Evolutionary conservation across 2,329 filamentous ascomycete species (phyloP), one percentile per base, ranked within the genome.

Genomic region (Biscogniauxia marginata): DNA sequence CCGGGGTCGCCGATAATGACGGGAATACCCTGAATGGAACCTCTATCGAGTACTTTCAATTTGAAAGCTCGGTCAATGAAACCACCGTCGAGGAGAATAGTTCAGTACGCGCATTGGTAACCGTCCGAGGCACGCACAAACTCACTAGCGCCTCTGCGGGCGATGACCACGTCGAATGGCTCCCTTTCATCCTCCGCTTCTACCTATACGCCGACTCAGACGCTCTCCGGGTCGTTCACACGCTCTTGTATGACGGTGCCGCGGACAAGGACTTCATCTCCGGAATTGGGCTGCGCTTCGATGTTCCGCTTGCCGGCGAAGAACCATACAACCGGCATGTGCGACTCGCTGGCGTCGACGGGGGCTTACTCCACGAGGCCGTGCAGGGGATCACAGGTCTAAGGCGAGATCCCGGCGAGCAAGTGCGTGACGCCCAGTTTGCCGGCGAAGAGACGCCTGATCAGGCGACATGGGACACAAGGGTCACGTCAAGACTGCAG

Each of bases 351-450:
- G 83, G 83, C 11, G 76, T 78, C 0, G 75, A 81, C 3, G 81
- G 81, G 0, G 83, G 83, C 0, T 66, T 86, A 6, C 70, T 87
- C 0, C 77, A 74, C 19, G 84, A 87, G 64, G 80, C 81, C 0
- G 80, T 86, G 0, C 78, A 84, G 62, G 83, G 84, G 1, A 75
- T 87, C 11, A 85, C 84, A 0, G 84, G 84, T 1, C 70, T 87
- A 3, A 75, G 84, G 1, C 66, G 76, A 52, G 83, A 84, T 49
- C 83, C 84, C 0, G 82, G 82, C 0, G 61, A 65, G 2, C 70
- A 69, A 0, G 77, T 84, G 8, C 76, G 79, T 21, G 70, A 66
- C 0, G 79, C 78, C 4, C 84, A 86, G 58, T 76, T 77, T 46
- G 73, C 78, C 5, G 81, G 82, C 46, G 65, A 72, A 43, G 68